A percentile compares a stretch with the other conserved stretches of the same genome.
phyloP scores from a whole-genome alignment of 2,329 filamentous ascomycete genomes.

The Cladophialophora exuberans region DNA sequence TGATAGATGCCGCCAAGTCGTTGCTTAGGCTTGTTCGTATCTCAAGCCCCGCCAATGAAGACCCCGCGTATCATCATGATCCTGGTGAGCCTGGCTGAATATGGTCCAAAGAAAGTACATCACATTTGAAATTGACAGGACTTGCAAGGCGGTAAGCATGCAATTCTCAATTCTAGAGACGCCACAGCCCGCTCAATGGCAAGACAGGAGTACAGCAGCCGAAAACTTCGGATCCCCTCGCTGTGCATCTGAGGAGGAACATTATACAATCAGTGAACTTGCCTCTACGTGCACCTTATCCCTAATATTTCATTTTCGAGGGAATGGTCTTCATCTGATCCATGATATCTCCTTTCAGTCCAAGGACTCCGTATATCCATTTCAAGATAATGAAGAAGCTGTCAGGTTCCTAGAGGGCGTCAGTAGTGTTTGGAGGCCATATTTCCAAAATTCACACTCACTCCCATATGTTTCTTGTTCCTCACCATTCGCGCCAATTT shows the following conservation, averaged over 20 bases:
- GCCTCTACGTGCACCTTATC: neutral
- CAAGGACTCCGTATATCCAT: constrained; percentile 41
- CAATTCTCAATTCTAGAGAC: too few relatives aligned
- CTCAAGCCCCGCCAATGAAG: too few relatives aligned
- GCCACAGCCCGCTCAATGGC: too few relatives aligned
- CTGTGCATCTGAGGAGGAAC: constrained; percentile 2
- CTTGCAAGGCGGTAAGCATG: too few relatives aligned
- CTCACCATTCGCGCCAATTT: constrained; percentile 63
- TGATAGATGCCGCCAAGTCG: too few relatives aligned
- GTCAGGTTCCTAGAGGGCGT: constrained; percentile 53
- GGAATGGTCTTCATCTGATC: constrained; percentile 35
- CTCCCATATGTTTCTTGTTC: constrained; percentile 67
- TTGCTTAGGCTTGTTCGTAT: too few relatives aligned
- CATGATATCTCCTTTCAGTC: constrained; percentile 32
- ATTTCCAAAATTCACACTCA: neutral
- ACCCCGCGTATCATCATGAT: too few relatives aligned
- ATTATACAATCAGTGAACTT: neutral
- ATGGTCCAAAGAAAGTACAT: too few relatives aligned
- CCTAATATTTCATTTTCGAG: constrained; percentile 31
- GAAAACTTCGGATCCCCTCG: too few relatives aligned
- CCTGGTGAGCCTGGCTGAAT: too few relatives aligned
- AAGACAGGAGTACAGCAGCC: too few relatives aligned
- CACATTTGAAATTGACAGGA: too few relatives aligned
- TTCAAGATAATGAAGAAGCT: constrained; percentile 44
- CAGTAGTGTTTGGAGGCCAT: neutral